A percentile compares a stretch with the other conserved stretches of the same genome.
phyloP scores from a whole-genome alignment of 805 yeast genomes.

The Kuraishia piskuri region DNA sequence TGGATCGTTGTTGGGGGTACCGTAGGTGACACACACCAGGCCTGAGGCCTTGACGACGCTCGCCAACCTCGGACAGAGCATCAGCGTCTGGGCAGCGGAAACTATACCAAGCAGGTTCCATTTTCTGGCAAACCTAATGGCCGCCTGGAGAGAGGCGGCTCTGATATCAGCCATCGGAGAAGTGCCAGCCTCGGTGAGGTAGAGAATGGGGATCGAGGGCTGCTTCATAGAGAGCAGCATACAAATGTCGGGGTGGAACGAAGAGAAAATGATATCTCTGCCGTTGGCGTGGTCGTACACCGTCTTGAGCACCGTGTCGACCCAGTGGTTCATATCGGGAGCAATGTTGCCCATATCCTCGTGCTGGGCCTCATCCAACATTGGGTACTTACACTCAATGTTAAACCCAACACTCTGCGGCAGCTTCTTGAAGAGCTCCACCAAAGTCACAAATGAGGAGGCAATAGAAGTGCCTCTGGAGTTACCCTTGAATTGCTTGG shows the following conservation, averaged over 20 bases:
- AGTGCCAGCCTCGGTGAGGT: conserved; percentile 85
- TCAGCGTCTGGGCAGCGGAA: conserved; percentile 77
- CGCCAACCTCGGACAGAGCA: conserved; percentile 85
- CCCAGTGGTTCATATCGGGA: conserved; percentile 77
- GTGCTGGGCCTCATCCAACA: conserved; percentile 84
- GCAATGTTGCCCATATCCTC: conserved; percentile 85
- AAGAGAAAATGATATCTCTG: conserved; percentile 82
- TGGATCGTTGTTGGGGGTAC: conserved; percentile 76
- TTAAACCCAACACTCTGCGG: conserved; percentile 87
- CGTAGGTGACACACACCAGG: conserved; percentile 88
- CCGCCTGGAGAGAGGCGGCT: conserved; percentile 82
- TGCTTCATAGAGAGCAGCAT: conserved; percentile 79
- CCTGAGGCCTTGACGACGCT: conserved; percentile 89
- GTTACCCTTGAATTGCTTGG: conserved; percentile 87
- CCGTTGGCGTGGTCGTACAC: conserved; percentile 75
- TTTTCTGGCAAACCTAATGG: conserved; percentile 79
- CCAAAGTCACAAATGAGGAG: conserved; percentile 82
- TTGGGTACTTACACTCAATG: conserved; percentile 90
- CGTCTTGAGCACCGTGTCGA: conserved; percentile 73
- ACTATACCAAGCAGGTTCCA: conserved; percentile 93
- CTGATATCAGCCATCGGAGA: conserved; percentile 81
- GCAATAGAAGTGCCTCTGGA: conserved; percentile 84
- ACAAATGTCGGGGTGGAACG: conserved; percentile 94
- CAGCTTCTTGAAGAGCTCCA: conserved; percentile 71
- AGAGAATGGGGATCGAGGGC: conserved; percentile 87